Percentiles rank a stretch among this genome's conserved stretches.
Conservation (phyloP, 225 moss, liverwort and hornwort genomes). For the Marchantia polymorpha region DNA sequence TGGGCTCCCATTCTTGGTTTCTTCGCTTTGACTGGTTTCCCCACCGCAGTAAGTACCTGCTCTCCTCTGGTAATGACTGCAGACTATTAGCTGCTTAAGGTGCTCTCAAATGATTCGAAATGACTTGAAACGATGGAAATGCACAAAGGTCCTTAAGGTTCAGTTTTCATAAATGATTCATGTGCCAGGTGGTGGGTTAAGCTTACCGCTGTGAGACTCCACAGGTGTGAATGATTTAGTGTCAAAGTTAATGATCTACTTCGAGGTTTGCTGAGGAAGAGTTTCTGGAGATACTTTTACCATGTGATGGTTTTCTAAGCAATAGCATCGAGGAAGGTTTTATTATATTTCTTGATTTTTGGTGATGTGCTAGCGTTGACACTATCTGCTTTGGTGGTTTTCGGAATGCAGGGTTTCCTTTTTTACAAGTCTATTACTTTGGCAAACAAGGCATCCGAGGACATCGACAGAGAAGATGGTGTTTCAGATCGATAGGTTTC, state of each 20-base stretch:
- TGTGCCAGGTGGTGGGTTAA: not conserved
- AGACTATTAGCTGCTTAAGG: not conserved
- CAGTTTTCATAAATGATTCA: not conserved
- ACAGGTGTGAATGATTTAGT: no score
- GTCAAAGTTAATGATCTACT: no score
- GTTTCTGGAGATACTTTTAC: not conserved
- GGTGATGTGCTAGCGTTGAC: not conserved
- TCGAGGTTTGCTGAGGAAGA: no score
- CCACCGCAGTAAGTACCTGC: conserved; percentile 59
- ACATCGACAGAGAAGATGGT: conserved; percentile 81
- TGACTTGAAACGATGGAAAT: not conserved
- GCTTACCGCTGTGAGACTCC: no score
- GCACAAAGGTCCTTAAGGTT: not conserved
- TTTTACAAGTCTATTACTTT: conserved; percentile 67
- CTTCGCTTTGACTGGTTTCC: conserved; percentile 74
- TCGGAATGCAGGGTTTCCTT: conserved; percentile 56
- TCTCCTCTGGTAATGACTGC: not conserved
- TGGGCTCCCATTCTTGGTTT: conserved; percentile 81
- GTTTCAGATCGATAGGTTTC: conserved; percentile 28
- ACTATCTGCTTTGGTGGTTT: no score
- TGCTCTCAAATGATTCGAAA: not conserved
- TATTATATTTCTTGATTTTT: not conserved
- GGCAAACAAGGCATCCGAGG: conserved; percentile 89
- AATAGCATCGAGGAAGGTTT: no score
- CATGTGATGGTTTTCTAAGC: no score